These are phyloP conservation scores for Discostella pseudostelligera DNA, from an alignment of 108 stramenopile species.

Conservation along the genomic window DNA sequence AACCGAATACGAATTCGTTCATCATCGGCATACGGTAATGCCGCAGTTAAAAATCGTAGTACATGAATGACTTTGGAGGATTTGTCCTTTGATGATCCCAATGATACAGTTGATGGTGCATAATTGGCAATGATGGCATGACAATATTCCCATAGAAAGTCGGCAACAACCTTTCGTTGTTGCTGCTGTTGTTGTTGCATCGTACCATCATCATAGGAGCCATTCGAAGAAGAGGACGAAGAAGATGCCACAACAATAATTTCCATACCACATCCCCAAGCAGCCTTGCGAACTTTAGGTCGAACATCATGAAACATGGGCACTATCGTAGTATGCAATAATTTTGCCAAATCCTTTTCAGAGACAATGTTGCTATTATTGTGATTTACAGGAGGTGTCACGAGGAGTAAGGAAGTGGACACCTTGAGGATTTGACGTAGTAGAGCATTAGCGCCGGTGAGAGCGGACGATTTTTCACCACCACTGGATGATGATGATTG, in stretches of 20 bases:
- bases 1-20: slow-evolving; percentile 41
- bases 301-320: slow-evolving; percentile 50
- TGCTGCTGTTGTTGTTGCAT: slow-evolving; percentile 19
- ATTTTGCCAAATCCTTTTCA: slow-evolving; percentile 43
- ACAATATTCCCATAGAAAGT: slow-evolving; percentile 38
- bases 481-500: neutral
- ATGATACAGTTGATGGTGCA: neutral
- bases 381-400: slow-evolving; percentile 15
- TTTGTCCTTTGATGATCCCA: neutral
- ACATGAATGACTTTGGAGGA: slow-evolving; percentile 27
- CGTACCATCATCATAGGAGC: neutral
- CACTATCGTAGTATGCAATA: slow-evolving; percentile 51
- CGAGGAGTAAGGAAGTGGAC: slow-evolving; percentile 16
- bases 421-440: slow-evolving; percentile 35
- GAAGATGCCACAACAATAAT: slow-evolving; percentile 46
- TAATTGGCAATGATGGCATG: slow-evolving; percentile 19
- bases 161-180: slow-evolving; percentile 15
- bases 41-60: slow-evolving; percentile 33
- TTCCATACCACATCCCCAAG: slow-evolving; percentile 42
- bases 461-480: neutral
- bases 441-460: slow-evolving; percentile 28
- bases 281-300: slow-evolving; percentile 59
- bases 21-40: slow-evolving; percentile 49
- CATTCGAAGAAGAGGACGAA: neutral
- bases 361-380: slow-evolving; percentile 22